Evolutionary conservation across 2,329 filamentous ascomycete genomes (phyloP).

Genomic region (Fusarium ambrosium): DNA sequence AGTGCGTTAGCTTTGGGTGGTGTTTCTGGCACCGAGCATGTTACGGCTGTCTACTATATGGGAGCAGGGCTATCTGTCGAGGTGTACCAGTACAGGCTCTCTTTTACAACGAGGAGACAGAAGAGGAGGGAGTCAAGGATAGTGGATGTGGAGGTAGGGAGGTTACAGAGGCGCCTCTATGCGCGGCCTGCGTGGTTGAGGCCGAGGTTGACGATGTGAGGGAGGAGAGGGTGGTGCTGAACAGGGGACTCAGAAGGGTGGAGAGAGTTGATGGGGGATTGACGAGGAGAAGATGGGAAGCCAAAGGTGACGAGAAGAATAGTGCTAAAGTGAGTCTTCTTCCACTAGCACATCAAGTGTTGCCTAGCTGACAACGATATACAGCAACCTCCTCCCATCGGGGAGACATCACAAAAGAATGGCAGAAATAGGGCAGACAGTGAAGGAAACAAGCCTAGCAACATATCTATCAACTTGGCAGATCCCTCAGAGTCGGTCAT

Average conservation of each 20-base stretch:
- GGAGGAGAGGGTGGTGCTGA: conserved; percentile 52
- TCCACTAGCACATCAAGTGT: no score
- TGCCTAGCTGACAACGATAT: conserved; percentile 11
- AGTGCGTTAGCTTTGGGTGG: conserved; percentile 71
- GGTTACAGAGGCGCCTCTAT: conserved; percentile 63
- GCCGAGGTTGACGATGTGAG: conserved; percentile 54
- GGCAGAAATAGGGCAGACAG: conserved; percentile 16
- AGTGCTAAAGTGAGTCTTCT: conserved; percentile 14
- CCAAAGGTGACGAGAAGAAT: conserved; percentile 38
- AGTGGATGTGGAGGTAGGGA: conserved; percentile 52
- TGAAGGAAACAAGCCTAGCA: conserved; percentile 9
- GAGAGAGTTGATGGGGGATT: conserved; percentile 62
- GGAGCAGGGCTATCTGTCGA: conserved; percentile 55
- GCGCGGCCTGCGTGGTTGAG: conserved; percentile 60
- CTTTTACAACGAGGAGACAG: conserved; percentile 40
- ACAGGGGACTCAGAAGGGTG: conserved; percentile 59
- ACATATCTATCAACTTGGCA: conserved; percentile 30
- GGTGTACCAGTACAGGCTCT: conserved; percentile 54
- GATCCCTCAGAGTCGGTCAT: conserved; percentile 53
- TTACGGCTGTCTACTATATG: conserved; percentile 69
- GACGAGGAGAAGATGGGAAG: conserved; percentile 60
- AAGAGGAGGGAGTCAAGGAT: background rate
- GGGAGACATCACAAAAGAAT: conserved; percentile 5
- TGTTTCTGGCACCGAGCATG: conserved; percentile 71
- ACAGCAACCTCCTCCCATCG: conserved; percentile 3